These are phyloP conservation scores for Syzygium oleosum DNA, from an alignment of 345 rosid species.

Conservation along the genomic window DNA sequence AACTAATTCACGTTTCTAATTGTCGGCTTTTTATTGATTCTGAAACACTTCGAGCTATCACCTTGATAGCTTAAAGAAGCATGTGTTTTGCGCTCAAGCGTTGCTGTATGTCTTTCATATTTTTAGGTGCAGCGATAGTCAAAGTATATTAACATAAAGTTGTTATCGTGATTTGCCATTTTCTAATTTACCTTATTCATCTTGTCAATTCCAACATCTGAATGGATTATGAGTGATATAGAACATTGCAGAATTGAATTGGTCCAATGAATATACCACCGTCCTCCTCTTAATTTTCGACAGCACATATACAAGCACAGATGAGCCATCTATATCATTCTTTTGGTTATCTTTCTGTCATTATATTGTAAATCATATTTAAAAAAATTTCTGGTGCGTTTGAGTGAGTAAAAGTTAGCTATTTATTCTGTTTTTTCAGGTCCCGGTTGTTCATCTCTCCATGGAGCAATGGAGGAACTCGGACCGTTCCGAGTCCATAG, in stretches of 20 bases:
- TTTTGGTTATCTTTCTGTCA: too few species aligned
- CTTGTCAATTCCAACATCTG: not conserved
- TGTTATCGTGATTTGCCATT: not conserved
- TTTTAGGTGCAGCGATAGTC: not conserved
- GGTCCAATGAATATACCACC: not conserved
- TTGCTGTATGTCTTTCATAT: not conserved
- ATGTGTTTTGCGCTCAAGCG: not conserved
- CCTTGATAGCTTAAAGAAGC: not conserved
- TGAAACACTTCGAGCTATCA: not conserved
- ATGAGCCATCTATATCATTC: too few species aligned
- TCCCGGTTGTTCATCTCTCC: constrained; percentile 38
- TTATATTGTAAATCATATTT: not conserved
- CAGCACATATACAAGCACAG: not conserved
- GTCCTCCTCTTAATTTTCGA: not conserved
- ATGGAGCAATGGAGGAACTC: constrained; percentile 39
- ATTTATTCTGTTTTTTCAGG: constrained; percentile 1
- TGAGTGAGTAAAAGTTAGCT: not conserved
- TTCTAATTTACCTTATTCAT: not conserved
- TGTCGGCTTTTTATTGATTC: not conserved
- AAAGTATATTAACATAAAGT: not conserved
- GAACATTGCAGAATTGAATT: not conserved
- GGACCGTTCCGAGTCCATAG: constrained; percentile 34
- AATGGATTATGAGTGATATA: not conserved
- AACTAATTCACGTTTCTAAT: not conserved
- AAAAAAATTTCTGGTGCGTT: not conserved